Evolutionary conservation across 805 yeast species (phyloP), one percentile per base, ranked within the genome.

Genomic region (Danielia oregonensis): DNA sequence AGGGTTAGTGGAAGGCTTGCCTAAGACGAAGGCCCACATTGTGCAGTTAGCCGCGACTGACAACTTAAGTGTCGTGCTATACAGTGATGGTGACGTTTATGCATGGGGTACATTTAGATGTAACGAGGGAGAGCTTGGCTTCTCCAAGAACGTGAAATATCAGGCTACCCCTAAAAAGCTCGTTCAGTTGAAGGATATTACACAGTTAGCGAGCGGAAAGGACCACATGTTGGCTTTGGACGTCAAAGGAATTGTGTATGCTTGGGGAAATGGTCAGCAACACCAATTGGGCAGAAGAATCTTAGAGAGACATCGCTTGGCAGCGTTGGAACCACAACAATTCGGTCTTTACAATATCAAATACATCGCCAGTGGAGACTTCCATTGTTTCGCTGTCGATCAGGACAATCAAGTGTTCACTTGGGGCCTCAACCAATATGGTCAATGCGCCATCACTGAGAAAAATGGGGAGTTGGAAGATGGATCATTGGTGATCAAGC

Each of bases 41-140:
- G 85, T 86, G 15, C 93, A 83, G 54, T 58, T 91, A 25, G 88
- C 87, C 11, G 97, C 97, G 4, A 84, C 97, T 7, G 98, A 93
- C 57, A 91, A 88, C 52, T 64, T 91, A 40, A 84, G 95, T 26
- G 89, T 91, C 12, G 86, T 79, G 2, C 62, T 93, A 38, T 74
- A 81, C 25, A 82, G 76, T 30, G 79, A 78, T 35, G 97, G 98
- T 24, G 86, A 84, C 25, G 88, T 94, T 7, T 93, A 81, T 59
- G 94, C 97, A 0, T 93, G 98, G 97, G 99, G 99, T 24, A 86
- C 96, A 14, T 93, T 93, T 65, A 82, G 93, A 63, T 80, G 88
- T 56, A 86, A 86, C 49, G 97, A 93, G 61, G 98, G 98, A 35
- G 68, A 82, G 26, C 71, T 91, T 37, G 96, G 96, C 2, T 93